phyloP scores from a whole-genome alignment of 176 grass and related monocot genomes.

The Themeda triandra region DNA sequence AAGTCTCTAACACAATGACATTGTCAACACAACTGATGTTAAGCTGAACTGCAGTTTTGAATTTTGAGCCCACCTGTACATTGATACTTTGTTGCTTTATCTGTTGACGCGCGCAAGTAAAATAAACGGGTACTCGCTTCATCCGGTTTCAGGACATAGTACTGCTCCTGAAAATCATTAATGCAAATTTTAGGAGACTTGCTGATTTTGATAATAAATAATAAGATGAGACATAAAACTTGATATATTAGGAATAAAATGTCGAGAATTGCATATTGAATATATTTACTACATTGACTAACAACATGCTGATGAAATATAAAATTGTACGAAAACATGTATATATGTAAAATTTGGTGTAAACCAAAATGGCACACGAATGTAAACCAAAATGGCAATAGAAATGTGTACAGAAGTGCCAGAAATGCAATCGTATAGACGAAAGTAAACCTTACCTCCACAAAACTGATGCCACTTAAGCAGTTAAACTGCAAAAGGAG shows the following conservation, averaged over 20 bases:
- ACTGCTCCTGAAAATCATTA: slow-evolving; percentile 74
- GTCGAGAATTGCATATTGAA: not conserved
- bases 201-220: not conserved
- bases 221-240: slow-evolving; percentile 1
- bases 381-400: not conserved
- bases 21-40: not conserved
- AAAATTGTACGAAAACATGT: not conserved
- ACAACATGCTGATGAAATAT: not conserved
- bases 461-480: slow-evolving; percentile 52
- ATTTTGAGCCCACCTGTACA: slow-evolving; percentile 54
- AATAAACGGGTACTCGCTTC: slow-evolving; percentile 46
- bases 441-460: slow-evolving; percentile 61
- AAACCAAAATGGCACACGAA: not conserved
- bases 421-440: not conserved
- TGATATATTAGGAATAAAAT: not conserved
- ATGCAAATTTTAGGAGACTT: not conserved
- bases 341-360: not conserved
- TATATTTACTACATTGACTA: not conserved
- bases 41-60: not conserved
- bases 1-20: not conserved
- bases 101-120: slow-evolving; percentile 51
- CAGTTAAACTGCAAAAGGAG: slow-evolving; percentile 77
- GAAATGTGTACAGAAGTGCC: not conserved
- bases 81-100: slow-evolving; percentile 64
- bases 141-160: slow-evolving; percentile 77